Conservation (phyloP, 148 eudicot genomes). For the Talinum fruticosum region DNA sequence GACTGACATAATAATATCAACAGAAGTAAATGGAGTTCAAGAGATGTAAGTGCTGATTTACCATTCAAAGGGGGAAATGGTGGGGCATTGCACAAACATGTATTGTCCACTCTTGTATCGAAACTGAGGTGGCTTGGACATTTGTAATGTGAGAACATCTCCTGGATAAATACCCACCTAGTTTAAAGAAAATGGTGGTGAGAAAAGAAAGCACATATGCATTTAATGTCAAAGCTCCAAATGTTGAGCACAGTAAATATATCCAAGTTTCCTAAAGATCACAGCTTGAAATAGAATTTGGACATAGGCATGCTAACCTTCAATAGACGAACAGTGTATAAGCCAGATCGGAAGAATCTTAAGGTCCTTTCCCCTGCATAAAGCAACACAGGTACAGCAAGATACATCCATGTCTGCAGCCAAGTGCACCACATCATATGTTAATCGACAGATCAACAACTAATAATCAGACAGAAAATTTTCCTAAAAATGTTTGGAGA, state of each 20-base stretch:
- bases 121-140: conserved; percentile 88
- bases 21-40: background rate
- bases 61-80: conserved; percentile 95
- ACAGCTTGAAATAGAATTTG: background rate
- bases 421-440: background rate
- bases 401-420: conserved; percentile 92
- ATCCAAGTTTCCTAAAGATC: background rate
- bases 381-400: conserved; percentile 76
- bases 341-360: conserved; percentile 79
- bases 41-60: conserved; percentile 31
- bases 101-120: conserved; percentile 95
- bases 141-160: conserved; percentile 81
- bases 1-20: background rate
- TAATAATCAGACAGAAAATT: background rate
- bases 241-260: background rate
- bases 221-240: no score
- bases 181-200: background rate
- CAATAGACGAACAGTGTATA: conserved; percentile 55
- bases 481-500: background rate
- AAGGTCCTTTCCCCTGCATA: conserved; percentile 94
- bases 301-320: conserved; percentile 48
- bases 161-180: conserved; percentile 89
- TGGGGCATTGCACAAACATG: conserved; percentile 97
- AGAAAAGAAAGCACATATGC: background rate
- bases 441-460: conserved; percentile 12